Evolutionary conservation across 768 basidiomycete genomes (phyloP), one percentile per base, ranked within the genome.

Genomic region (Pholiota molesta): DNA sequence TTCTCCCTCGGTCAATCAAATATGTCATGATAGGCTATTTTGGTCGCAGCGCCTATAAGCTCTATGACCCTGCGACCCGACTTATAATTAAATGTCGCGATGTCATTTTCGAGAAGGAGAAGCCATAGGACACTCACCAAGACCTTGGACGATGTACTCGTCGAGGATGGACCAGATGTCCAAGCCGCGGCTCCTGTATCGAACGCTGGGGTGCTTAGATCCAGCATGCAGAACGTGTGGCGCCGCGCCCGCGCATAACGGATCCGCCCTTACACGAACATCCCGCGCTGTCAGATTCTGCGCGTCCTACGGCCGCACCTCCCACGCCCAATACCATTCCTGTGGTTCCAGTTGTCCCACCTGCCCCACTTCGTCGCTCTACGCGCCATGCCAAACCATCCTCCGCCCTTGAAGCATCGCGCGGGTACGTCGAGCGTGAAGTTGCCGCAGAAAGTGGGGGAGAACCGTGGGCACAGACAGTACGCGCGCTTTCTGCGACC

Each of bases 41-140:
- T 53, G 61, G 63, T 5, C 17, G 55, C 1, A 55, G 52, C 5
- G 62, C 62, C 35, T 70, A 70, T 45, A 66, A 63, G 26, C 31
- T 71, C 2, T 63, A 55, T 29, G 61, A 65, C 26, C 37, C 52
- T 2, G 47, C 31, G 0, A 42, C 51, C 0, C 62, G 68, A 19
- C 9, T 14, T 3, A 45, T 68, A 3, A 52, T 68, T 21, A 65
- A 59, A 17, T 31, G 52, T 7, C 58, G 65, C 3, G 65, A 73
- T 31, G 66, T 73, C 3, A 62, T 67, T 9, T 71, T 73, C 55
- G 65, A 73, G 2, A 73, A 57, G 64, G 64, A 68, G 2, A 67
- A 69, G 64, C 58, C 53, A 68, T 55, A 17, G 56, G 21, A 62
- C 62, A 66, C 23, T 68, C 29, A 13, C 35, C 5, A 40, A 28